phyloP scores from a whole-genome alignment of 2,329 filamentous ascomycete genomes.

The Arthrobotrys conoides region DNA sequence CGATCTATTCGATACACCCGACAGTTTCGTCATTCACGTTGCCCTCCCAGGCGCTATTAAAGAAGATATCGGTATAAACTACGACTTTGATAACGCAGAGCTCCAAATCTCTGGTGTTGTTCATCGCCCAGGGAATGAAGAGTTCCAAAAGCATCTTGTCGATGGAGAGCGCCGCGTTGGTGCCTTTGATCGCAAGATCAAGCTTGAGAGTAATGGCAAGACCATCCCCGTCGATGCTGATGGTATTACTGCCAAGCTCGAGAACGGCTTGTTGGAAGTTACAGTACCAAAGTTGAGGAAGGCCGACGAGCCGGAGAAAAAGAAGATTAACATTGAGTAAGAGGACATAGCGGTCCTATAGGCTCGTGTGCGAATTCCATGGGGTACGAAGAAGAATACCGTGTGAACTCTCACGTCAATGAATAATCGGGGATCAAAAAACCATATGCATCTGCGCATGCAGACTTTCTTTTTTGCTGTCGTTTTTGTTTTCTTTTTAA shows the following conservation, averaged over 20 bases:
- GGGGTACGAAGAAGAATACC: neutral
- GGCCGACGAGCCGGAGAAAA: slow-evolving; percentile 59
- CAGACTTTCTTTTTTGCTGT: neutral
- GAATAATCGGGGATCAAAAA: neutral
- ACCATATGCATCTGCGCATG: too few relatives aligned
- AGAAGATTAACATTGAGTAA: slow-evolving; percentile 61
- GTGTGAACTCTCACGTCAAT: slow-evolving; percentile 24
- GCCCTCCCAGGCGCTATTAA: slow-evolving; percentile 62
- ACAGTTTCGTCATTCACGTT: slow-evolving; percentile 61
- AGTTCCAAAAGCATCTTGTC: slow-evolving; percentile 62
- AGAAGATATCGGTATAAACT: slow-evolving; percentile 63
- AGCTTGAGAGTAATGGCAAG: slow-evolving; percentile 58
- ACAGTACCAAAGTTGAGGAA: slow-evolving; percentile 58
- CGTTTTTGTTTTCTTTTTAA: neutral
- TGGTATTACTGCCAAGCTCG: slow-evolving; percentile 62
- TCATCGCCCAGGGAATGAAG: slow-evolving; percentile 62
- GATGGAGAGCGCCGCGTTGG: slow-evolving; percentile 59
- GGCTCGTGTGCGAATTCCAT: slow-evolving; percentile 60
- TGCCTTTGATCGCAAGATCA: slow-evolving; percentile 62
- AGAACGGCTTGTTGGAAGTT: slow-evolving; percentile 62
- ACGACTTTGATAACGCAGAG: slow-evolving; percentile 62
- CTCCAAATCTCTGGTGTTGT: slow-evolving; percentile 62
- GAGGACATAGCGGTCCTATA: slow-evolving; percentile 12
- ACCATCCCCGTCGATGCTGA: slow-evolving; percentile 59
- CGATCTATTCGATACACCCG: slow-evolving; percentile 63